Evolutionary conservation across 1,139 yeast species (phyloP).

Genomic region (Candida sp.): DNA sequence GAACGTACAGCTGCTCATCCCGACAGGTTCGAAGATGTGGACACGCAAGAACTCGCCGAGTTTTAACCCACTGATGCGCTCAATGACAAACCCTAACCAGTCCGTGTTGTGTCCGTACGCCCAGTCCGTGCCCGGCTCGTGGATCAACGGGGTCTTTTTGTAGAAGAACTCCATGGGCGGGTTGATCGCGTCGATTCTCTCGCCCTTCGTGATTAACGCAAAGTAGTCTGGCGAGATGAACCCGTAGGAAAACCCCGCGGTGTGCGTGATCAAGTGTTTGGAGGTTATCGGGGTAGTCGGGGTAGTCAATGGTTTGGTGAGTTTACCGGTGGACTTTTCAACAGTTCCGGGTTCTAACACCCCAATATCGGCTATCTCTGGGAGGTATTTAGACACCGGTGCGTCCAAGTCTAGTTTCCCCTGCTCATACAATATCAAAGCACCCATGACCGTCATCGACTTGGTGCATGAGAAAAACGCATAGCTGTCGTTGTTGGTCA

Average conservation of each 20-base stretch:
- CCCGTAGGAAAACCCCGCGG: conserved; percentile 54
- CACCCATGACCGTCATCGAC: conserved; percentile 49
- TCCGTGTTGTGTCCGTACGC: conserved; percentile 56
- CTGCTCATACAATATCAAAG: conserved; percentile 48
- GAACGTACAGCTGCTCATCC: conserved; percentile 43
- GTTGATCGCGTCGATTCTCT: conserved; percentile 22
- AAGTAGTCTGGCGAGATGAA: conserved; percentile 39
- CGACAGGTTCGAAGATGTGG: conserved; percentile 48
- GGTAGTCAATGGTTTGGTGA: conserved; percentile 28
- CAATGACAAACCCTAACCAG: conserved; percentile 55
- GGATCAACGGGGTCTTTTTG: conserved; percentile 42
- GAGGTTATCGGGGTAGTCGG: conserved; percentile 47
- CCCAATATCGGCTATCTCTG: conserved; percentile 44
- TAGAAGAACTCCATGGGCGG: conserved; percentile 32
- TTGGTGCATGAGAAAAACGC: conserved; percentile 54
- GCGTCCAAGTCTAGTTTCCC: conserved; percentile 47
- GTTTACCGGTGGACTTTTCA: conserved; percentile 37
- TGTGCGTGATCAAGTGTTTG: conserved; percentile 53
- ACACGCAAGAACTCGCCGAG: conserved; percentile 45
- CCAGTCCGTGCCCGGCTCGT: conserved; percentile 60
- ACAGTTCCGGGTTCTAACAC: conserved; percentile 40
- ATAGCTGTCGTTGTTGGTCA: conserved; percentile 31
- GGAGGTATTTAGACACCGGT: conserved; percentile 41
- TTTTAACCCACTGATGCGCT: conserved; percentile 43
- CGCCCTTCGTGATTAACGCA: conserved; percentile 22